A percentile compares a stretch with the other conserved stretches of the same genome.
Evolutionary conservation across 495 filamentous ascomycete species (phyloP).

Genomic region (Tuber indicum): DNA sequence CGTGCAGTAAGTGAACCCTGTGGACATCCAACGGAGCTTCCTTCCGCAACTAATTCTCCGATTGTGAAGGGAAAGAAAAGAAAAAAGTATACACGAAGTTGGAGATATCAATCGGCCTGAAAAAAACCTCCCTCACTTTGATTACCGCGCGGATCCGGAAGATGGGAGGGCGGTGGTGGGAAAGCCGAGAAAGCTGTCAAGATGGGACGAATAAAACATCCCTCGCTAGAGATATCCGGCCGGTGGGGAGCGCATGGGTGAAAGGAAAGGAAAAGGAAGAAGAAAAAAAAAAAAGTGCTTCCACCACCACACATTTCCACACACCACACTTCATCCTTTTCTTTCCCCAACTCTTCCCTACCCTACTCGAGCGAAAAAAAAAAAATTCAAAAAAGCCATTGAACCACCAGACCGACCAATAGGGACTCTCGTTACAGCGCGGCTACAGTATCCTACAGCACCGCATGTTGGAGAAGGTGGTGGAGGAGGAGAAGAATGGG

Average conservation of each 20-base stretch:
- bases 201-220: background rate
- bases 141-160: background rate
- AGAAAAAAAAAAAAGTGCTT: background rate
- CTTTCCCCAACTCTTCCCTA: background rate
- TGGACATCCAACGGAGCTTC: background rate
- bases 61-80: background rate
- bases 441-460: background rate
- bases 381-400: background rate
- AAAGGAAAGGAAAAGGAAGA: too few species aligned
- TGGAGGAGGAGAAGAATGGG: too few species aligned
- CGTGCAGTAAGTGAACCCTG: background rate
- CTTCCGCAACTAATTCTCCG: background rate
- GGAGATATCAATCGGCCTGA: background rate
- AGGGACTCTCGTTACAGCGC: background rate
- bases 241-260: background rate
- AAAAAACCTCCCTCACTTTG: background rate
- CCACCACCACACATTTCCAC: background rate
- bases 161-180: background rate
- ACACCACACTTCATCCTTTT: background rate
- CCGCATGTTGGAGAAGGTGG: background rate
- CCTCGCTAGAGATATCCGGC: background rate
- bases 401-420: background rate
- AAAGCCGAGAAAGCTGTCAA: background rate
- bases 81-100: background rate
- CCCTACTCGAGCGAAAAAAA: background rate